Evolutionary conservation across 164 flowering plant genomes (phyloP), one percentile per base, ranked within the genome.

Genomic region (Protea cynaroides): DNA sequence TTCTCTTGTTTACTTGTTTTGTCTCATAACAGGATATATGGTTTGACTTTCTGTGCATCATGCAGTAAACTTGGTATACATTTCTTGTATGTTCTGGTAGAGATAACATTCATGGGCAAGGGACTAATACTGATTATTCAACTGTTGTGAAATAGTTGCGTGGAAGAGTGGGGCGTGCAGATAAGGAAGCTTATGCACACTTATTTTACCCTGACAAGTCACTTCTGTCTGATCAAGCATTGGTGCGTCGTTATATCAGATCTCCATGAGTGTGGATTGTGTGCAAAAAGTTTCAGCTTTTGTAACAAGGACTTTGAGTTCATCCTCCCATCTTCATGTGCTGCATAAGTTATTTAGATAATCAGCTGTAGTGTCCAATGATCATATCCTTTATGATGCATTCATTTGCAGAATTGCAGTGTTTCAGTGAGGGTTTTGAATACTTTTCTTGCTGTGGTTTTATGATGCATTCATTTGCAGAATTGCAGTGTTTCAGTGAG

Each of bases 121-220:
- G 14, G 37, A 49, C 40, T 72, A 47, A 64, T 23, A 40, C 24
- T 44, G n/a, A 51, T 36, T 36, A 61, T 56, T 68, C 61, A 54
- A 40, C 50, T 67, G 55, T 57, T 10, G 65, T 65, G 46, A 25
- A 36, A 63, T 68, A 90, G 98, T 71, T 90, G 79, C 95, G 97
- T 69, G 97, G 98, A 79, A 85, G 97, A 65, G 98, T 90, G 54
- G 97, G 98, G 8, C 82, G 98, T 14, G 88, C 95, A 58, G 97
- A 94, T 75, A 94, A 87, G 80, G 98, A 94, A 82, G 98, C 98
- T 70, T 79, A 83, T 83, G 98, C 97, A 25, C 61, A 81, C 75
- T 80, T 94, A 69, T 90, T 89, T 77, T 94, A 89, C 77, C 93
- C 95, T 56, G 90, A 85, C 57, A 89, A 85, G 71, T 79, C 89